A percentile compares a stretch with the other conserved stretches of the same genome.
phyloP scores from a whole-genome alignment of 371 early-diverging fungal species.

The Haplosporangium sp. region DNA sequence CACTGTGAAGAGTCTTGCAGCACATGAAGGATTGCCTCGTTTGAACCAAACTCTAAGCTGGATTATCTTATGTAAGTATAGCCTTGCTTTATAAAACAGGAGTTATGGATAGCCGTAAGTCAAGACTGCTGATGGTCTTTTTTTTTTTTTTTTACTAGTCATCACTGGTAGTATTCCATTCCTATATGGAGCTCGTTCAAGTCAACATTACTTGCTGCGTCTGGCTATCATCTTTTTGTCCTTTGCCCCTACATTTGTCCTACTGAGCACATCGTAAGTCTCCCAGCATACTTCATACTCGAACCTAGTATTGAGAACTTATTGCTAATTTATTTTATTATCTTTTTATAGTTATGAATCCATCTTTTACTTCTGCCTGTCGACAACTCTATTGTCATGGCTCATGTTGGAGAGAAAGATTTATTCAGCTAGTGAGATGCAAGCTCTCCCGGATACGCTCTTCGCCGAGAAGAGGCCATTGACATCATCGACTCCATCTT shows the following conservation, averaged over 20 bases:
- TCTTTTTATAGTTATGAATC: slow-evolving; percentile 72
- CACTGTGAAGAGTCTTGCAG: slow-evolving; percentile 64
- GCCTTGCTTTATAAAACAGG: not conserved
- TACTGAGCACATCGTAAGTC: slow-evolving; percentile 85
- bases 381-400: slow-evolving; percentile 82
- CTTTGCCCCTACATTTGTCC: slow-evolving; percentile 88
- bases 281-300: not conserved
- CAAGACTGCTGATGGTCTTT: not conserved
- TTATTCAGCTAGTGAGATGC: slow-evolving; percentile 57
- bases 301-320: not conserved
- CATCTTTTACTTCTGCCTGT: slow-evolving; percentile 88
- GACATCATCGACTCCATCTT: slow-evolving; percentile 7
- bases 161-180: slow-evolving; percentile 73
- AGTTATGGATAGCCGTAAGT: too few relatives aligned
- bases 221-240: slow-evolving; percentile 85
- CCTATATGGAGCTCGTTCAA: slow-evolving; percentile 68
- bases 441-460: slow-evolving; percentile 40
- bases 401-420: slow-evolving; percentile 78
- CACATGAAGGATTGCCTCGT: slow-evolving; percentile 74
- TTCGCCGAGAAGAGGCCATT: slow-evolving; percentile 25
- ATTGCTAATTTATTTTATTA: not conserved
- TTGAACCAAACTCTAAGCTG: slow-evolving; percentile 80
- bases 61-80: slow-evolving; percentile 70
- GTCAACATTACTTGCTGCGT: slow-evolving; percentile 82
- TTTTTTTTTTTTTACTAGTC: slow-evolving; percentile 43